Evolutionary conservation across 2,329 filamentous ascomycete species (phyloP).

Genomic region (Saccharata proteae): DNA sequence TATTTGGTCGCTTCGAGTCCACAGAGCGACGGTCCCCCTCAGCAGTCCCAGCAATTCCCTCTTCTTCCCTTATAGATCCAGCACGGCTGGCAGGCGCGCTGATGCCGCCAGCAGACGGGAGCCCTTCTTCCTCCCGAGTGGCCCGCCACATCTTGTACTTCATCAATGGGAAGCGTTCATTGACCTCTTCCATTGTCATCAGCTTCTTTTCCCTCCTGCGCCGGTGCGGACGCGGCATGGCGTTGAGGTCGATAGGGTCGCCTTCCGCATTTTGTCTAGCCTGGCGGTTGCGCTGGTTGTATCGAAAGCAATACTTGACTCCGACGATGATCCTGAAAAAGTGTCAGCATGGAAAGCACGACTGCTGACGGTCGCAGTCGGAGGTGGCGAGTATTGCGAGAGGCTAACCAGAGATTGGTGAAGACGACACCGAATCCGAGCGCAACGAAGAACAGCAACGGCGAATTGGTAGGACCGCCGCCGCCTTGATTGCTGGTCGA

Average conservation of each 20-base stretch:
- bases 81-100: conserved; percentile 57
- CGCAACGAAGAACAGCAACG: conserved; percentile 83
- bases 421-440: conserved; percentile 97
- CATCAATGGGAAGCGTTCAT: conserved; percentile 86
- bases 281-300: conserved; percentile 85
- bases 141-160: conserved; percentile 97
- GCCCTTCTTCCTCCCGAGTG: conserved; percentile 66
- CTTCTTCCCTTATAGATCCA: conserved; percentile 57
- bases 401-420: conserved; percentile 85
- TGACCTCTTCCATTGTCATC: conserved; percentile 98
- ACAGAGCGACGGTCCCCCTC: conserved; percentile 19
- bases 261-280: conserved; percentile 65
- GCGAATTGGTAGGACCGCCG: conserved; percentile 52
- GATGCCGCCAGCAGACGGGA: conserved; percentile 76
- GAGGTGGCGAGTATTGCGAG: not conserved
- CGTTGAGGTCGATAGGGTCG: conserved; percentile 71
- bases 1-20: conserved; percentile 19
- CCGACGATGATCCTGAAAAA: conserved; percentile 86
- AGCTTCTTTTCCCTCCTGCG: conserved; percentile 92
- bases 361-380: conserved; percentile 2
- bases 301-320: conserved; percentile 98
- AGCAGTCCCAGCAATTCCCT: conserved; percentile 26
- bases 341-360: conserved; percentile 15
- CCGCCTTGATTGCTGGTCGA: conserved; percentile 19
- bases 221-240: conserved; percentile 75